Conservation (phyloP, 441 rosid species). For the Croton setiger region DNA sequence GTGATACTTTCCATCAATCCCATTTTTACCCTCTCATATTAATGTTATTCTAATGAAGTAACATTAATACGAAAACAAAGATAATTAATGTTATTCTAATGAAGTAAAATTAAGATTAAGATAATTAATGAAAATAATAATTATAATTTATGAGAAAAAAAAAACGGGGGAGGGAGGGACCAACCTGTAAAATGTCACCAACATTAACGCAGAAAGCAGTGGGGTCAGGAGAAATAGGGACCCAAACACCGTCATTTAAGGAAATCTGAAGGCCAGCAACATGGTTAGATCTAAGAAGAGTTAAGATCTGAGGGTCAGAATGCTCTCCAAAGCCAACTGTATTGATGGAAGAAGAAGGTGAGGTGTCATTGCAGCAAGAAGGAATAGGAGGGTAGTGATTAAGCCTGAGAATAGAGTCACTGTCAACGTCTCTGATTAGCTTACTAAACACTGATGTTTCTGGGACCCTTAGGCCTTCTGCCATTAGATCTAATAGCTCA, state of each 20-base stretch:
- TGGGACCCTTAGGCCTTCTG: constrained; percentile 57
- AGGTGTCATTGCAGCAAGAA: constrained; percentile 14
- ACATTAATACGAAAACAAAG: too few relatives aligned
- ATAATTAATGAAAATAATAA: too few relatives aligned
- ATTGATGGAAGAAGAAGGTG: constrained; percentile 11
- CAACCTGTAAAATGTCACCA: constrained; percentile 85
- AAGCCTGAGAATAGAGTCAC: constrained; percentile 65
- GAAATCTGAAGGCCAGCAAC: constrained; percentile 77
- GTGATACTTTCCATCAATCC: constrained; percentile 24
- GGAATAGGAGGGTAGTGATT: constrained; percentile 65
- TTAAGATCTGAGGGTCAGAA: constrained; percentile 93
- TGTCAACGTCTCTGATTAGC: constrained; percentile 56
- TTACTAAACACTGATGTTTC: constrained; percentile 51
- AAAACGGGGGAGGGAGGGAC: constrained; percentile 1
- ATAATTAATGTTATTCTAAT: too few relatives aligned
- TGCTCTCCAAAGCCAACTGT: constrained; percentile 85
- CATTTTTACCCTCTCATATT: neutral
- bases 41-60: too few relatives aligned
- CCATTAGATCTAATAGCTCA: constrained; percentile 69
- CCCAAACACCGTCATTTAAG: constrained; percentile 54
- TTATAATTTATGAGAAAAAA: neutral
- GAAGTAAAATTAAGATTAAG: too few relatives aligned
- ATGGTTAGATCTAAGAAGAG: constrained; percentile 73
- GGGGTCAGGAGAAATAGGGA: constrained; percentile 72
- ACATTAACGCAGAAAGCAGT: constrained; percentile 77